A percentile compares a stretch with the other conserved stretches of the same genome.
These are phyloP conservation scores for Corrigiola litoralis DNA, from an alignment of 179 eudicot species.

Conservation along the genomic window DNA sequence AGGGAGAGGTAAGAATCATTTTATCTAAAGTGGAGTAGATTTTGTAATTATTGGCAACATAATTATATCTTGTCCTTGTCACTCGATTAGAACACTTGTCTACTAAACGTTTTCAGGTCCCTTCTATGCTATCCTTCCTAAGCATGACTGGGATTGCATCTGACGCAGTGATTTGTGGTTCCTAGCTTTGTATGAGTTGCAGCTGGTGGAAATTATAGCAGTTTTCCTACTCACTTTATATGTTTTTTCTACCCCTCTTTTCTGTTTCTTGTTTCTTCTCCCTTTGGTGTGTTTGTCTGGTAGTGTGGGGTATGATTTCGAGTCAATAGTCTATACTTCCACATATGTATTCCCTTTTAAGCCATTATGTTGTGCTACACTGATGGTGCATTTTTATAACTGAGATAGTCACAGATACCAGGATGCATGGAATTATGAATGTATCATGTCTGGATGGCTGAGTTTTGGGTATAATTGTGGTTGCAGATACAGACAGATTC, in stretches of 20 bases:
- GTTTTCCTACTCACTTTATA: background rate
- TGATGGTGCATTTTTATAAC: background rate
- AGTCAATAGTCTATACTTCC: no score
- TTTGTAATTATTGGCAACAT: background rate
- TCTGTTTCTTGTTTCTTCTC: background rate
- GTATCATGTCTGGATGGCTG: background rate
- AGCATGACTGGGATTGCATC: background rate
- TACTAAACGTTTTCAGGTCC: no score
- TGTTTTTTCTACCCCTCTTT: background rate
- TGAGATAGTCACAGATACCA: background rate
- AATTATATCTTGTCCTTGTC: background rate
- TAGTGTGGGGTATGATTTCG: no score
- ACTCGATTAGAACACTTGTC: background rate
- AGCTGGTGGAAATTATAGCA: background rate
- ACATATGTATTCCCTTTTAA: no score
- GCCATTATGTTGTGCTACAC: background rate
- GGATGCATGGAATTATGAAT: background rate
- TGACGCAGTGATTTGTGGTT: background rate
- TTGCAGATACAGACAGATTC: constrained; percentile 87
- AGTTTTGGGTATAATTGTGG: background rate
- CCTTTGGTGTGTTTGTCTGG: background rate
- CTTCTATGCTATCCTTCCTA: background rate
- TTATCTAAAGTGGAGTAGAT: background rate
- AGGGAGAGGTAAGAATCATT: constrained; percentile 68
- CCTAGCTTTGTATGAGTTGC: background rate